phyloP scores from a whole-genome alignment of 2,329 filamentous ascomycete species.

The Sporothrix pseudoabietina region DNA sequence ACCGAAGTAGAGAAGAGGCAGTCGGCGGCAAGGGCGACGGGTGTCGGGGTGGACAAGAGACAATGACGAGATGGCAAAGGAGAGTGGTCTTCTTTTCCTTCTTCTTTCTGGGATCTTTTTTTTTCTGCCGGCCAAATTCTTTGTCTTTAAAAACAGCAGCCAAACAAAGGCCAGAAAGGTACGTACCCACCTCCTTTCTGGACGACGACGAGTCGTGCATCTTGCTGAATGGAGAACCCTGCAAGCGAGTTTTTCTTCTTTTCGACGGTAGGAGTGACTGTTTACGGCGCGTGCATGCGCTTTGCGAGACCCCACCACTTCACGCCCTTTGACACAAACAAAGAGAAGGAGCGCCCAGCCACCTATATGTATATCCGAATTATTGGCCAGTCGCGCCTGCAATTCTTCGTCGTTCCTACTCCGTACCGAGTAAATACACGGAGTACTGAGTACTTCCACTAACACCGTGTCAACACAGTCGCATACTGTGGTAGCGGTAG shows the following conservation, averaged over 20 bases:
- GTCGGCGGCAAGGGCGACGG: constrained; percentile 25
- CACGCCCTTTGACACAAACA: constrained; percentile 24
- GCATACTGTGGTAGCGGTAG: constrained; percentile 8
- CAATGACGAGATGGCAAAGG: constrained; percentile 28
- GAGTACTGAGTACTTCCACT: too few relatives aligned
- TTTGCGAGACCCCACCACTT: background rate
- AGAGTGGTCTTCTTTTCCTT: background rate
- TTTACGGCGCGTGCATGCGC: constrained; percentile 8
- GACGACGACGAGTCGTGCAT: background rate
- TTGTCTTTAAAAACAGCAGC: background rate
- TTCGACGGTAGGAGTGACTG: background rate
- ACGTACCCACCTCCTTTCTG: constrained; percentile 2
- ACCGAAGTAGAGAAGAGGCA: background rate
- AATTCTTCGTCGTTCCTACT: background rate
- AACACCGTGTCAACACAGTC: background rate
- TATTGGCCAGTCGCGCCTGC: constrained; percentile 6
- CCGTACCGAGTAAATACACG: too few relatives aligned
- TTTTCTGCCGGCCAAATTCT: constrained; percentile 23
- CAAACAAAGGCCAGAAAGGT: background rate
- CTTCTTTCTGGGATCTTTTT: background rate
- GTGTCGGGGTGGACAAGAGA: constrained; percentile 9
- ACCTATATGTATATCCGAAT: too few relatives aligned
- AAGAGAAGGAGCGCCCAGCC: constrained; percentile 15
- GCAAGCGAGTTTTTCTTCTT: background rate
- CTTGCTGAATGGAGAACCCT: background rate